Percentiles rank a stretch among this genome's conserved stretches.
These are phyloP conservation scores for Monosporascus sp. DNA, from an alignment of 2,329 filamentous ascomycete genomes.

Conservation along the genomic window DNA sequence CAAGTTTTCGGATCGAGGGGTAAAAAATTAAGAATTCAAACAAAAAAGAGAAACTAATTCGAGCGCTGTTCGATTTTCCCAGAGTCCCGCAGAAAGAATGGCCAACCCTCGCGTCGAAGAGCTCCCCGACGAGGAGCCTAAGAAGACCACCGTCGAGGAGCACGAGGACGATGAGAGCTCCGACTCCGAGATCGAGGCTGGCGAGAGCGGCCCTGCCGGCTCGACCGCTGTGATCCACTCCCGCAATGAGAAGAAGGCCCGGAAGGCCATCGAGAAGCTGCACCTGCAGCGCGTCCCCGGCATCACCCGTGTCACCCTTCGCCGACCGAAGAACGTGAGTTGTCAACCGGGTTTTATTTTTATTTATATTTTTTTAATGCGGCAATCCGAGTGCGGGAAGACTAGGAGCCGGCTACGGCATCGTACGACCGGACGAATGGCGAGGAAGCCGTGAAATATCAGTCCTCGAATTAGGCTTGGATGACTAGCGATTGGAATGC, in stretches of 20 bases:
- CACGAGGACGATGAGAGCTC: constrained; percentile 64
- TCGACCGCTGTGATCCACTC: constrained; percentile 90
- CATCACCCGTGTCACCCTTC: constrained; percentile 96
- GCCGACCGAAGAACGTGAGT: constrained; percentile 98
- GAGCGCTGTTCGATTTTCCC: constrained; percentile 7
- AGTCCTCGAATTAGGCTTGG: no score
- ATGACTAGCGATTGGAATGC: no score
- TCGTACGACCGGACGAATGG: neutral
- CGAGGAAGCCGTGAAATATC: neutral
- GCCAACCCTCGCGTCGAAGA: constrained; percentile 98
- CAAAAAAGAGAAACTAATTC: neutral
- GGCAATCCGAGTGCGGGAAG: no score
- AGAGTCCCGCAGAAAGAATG: constrained; percentile 48
- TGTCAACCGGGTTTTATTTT: neutral
- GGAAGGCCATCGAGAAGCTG: constrained; percentile 98
- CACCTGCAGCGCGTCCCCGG: constrained; percentile 93
- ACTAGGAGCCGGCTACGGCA: no score
- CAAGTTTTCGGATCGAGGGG: neutral
- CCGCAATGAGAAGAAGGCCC: constrained; percentile 99
- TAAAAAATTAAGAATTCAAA: neutral
- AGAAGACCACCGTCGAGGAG: constrained; percentile 71
- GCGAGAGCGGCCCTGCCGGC: constrained; percentile 66
- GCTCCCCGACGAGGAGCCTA: constrained; percentile 85
- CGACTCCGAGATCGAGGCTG: constrained; percentile 73
- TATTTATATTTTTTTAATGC: no score